Evolutionary conservation across 371 early-diverging fungal genomes (phyloP), one percentile per base, ranked within the genome.

Genomic region (Apophysomyces variabilis): DNA sequence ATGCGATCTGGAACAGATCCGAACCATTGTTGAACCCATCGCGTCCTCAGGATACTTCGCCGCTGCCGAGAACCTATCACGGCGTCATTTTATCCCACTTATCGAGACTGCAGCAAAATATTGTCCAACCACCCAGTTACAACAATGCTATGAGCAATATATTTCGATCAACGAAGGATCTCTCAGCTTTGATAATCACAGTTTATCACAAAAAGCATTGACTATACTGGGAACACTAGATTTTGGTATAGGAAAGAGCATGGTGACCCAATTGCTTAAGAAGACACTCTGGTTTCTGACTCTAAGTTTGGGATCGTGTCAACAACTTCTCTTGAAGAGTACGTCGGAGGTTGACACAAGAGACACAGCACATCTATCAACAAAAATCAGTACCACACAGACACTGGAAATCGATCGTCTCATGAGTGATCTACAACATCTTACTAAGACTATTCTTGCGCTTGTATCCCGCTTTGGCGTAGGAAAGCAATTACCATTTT

Each of bases 81-180:
- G 82, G 54, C 77, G 80, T 9, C 72, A 68, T 26, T 83, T 83
- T 60, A 70, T 85, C 21, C 80, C 84, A 1, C 41, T 83, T 32
- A 61, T 85, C 7, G 76, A 85, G 54, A 64, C 68, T n/a, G 45
- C 62, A 32, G 58, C 63, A 11, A 62, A 69, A 62, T 61, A 70
- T 37, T 21, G 43, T 47, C 43, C 58, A 8, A 38, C 66, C 7
- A 63, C 32, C 18, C 35, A 64, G 32, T 39, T 69, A 13, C 64
- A 62, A 26, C 36, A 69, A 7, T 75, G 73, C 56, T 58, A 65
- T 16, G 44, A 58, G 65, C 46, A 67, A 62, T 71, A 66, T n/a
- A 65, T 62, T 7, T 35, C 64, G 7, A 38, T 54, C 11, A 26
- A 57, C 11, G 16, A 32, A 2, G 9, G 26, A 3, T 57, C 4